Conservation (phyloP, 306 rosid genomes). For the Lablab purpureus region DNA sequence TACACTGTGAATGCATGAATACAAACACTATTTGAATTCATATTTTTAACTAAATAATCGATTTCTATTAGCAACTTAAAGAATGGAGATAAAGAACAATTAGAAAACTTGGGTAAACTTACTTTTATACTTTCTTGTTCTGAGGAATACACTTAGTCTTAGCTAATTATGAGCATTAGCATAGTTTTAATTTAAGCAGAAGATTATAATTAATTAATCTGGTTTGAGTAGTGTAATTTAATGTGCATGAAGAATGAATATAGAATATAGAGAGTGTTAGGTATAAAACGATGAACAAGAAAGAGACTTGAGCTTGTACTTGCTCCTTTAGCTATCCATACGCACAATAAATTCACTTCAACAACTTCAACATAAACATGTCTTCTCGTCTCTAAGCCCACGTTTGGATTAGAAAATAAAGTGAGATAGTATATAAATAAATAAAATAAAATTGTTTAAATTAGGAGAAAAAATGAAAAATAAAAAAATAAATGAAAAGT, state of each 20-base stretch:
- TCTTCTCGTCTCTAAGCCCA: not conserved
- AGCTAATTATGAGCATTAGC: not conserved
- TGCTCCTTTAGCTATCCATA: conserved; percentile 1
- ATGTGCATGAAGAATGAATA: not conserved
- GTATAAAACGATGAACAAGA: not conserved
- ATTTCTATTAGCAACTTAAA: no score
- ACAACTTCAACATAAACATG: not conserved
- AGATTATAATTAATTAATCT: not conserved
- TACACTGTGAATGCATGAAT: no score
- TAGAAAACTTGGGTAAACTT: no score
- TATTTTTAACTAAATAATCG: no score
- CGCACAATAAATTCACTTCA: conserved; percentile 30
- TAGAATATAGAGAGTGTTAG: not conserved
- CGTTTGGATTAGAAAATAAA: no score
- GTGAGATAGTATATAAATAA: no score
- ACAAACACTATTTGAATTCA: no score
- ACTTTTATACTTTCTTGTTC: no score
- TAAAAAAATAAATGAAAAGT: no score
- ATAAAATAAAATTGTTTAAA: no score
- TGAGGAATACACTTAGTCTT: not conserved
- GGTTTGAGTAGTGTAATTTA: not conserved
- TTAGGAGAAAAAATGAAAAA: no score
- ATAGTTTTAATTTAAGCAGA: not conserved
- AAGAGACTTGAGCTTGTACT: not conserved
- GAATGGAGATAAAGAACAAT: no score